Evolutionary conservation across 1,284 basidiomycete genomes (phyloP).

Genomic region (Inonotus hispidus): DNA sequence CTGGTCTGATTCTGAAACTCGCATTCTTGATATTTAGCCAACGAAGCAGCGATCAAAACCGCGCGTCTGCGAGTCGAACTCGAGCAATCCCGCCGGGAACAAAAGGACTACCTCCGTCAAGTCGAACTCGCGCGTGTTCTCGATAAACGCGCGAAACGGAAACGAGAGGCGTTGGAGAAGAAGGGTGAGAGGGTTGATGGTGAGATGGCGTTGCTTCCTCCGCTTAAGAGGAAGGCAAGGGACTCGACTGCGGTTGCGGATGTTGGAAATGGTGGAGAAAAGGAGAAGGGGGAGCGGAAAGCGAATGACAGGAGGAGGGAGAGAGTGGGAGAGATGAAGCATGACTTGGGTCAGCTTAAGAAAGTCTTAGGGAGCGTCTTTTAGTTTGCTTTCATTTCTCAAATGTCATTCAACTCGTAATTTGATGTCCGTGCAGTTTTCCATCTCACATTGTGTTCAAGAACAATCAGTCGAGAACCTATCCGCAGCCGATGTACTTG

Average conservation of each 20-base stretch:
- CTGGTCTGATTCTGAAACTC: too few species aligned
- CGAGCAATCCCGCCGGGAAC: slow-evolving; percentile 83
- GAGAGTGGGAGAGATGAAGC: slow-evolving; percentile 26
- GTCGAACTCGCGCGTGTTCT: slow-evolving; percentile 93
- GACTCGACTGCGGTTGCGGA: not conserved
- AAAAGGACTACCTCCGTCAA: slow-evolving; percentile 90
- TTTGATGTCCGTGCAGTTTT: too few species aligned
- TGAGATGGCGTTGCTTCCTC: slow-evolving; percentile 41
- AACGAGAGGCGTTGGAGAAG: slow-evolving; percentile 30
- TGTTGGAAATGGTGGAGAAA: slow-evolving; percentile 14
- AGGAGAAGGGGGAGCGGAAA: slow-evolving; percentile 20
- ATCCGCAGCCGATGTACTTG: too few species aligned
- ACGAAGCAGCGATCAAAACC: slow-evolving; percentile 87
- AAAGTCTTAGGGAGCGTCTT: slow-evolving; percentile 54
- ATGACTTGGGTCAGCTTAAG: slow-evolving; percentile 33
- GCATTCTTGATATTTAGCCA: too few species aligned
- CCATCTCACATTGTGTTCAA: too few species aligned
- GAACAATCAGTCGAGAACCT: too few species aligned
- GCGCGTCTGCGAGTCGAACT: slow-evolving; percentile 89
- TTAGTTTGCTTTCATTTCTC: slow-evolving; percentile 25
- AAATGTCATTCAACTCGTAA: not conserved
- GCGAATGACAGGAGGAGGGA: too few species aligned
- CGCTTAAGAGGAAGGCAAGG: slow-evolving; percentile 26
- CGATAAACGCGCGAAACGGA: slow-evolving; percentile 80
- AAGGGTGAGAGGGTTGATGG: slow-evolving; percentile 30